Evolutionary conservation across 1,284 basidiomycete genomes (phyloP).

Genomic region (Ceratobasidium sp.): DNA sequence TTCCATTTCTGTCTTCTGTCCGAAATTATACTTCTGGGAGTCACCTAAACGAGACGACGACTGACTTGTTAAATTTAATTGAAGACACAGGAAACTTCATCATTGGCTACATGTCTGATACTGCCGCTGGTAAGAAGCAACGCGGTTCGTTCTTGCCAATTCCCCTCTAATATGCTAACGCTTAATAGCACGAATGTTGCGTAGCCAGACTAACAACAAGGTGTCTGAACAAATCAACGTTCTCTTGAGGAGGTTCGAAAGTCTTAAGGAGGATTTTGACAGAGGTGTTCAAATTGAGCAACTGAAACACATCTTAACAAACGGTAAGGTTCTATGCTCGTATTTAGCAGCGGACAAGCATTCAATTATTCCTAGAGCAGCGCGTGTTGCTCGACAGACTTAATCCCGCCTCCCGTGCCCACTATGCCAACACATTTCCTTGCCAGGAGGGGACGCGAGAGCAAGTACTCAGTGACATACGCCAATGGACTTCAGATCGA

Average conservation of each 20-base stretch:
- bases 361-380: not conserved
- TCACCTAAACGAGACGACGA: not conserved
- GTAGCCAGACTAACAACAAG: not conserved
- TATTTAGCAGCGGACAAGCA: not conserved
- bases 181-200: not conserved
- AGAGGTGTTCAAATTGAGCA: not conserved
- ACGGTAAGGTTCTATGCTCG: not conserved
- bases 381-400: conserved; percentile 2
- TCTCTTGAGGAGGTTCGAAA: not conserved
- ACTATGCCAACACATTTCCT: not conserved
- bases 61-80: not conserved
- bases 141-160: not conserved
- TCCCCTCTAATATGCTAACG: not conserved
- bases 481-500: not conserved
- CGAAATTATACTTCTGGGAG: not conserved
- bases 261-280: conserved; percentile 13
- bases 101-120: not conserved
- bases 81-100: conserved; percentile 16
- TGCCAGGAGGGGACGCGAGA: not conserved
- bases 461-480: not conserved
- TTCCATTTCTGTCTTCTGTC: not conserved
- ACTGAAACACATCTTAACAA: not conserved
- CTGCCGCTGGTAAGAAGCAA: not conserved
- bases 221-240: not conserved
- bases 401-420: not conserved